A percentile compares a stretch with the other conserved stretches of the same genome.
Evolutionary conservation across 805 yeast genomes (phyloP).

Genomic region (Candida pini): DNA sequence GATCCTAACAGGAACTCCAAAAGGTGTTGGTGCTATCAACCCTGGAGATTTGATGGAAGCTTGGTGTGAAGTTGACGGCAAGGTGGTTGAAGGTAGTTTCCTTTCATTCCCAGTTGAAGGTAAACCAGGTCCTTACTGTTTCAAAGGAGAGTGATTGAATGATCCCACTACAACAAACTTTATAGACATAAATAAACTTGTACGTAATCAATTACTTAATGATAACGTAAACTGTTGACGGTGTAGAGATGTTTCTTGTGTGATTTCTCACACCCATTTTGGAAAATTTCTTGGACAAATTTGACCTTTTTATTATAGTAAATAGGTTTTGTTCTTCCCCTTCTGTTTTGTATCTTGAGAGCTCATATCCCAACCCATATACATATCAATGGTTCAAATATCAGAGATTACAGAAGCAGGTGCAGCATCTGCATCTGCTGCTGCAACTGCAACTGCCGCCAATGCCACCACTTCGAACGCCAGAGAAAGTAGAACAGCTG

Average conservation of each 20-base stretch:
- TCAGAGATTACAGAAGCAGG: constrained; percentile 61
- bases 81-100: constrained; percentile 43
- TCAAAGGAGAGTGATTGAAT: constrained; percentile 33
- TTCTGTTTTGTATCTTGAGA: too few species aligned
- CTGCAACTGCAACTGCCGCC: constrained; percentile 6
- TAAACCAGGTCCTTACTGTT: constrained; percentile 58
- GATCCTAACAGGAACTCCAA: constrained; percentile 93
- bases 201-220: too few species aligned
- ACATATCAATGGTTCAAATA: constrained; percentile 79
- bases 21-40: constrained; percentile 82
- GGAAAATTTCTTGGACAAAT: too few species aligned
- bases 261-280: too few species aligned
- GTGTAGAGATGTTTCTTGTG: too few species aligned
- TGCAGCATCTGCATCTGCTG: constrained; percentile 9
- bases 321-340: too few species aligned
- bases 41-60: constrained; percentile 81
- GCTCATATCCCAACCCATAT: too few species aligned
- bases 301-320: too few species aligned
- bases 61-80: constrained; percentile 49
- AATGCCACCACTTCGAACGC: constrained; percentile 11
- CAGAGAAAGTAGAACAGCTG: constrained; percentile 47
- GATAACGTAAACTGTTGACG: too few species aligned
- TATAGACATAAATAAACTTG: too few species aligned
- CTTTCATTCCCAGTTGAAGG: constrained; percentile 47
- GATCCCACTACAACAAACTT: constrained; percentile 78